Conservation (phyloP, 306 rosid genomes). For the Luffa aegyptiaca region DNA sequence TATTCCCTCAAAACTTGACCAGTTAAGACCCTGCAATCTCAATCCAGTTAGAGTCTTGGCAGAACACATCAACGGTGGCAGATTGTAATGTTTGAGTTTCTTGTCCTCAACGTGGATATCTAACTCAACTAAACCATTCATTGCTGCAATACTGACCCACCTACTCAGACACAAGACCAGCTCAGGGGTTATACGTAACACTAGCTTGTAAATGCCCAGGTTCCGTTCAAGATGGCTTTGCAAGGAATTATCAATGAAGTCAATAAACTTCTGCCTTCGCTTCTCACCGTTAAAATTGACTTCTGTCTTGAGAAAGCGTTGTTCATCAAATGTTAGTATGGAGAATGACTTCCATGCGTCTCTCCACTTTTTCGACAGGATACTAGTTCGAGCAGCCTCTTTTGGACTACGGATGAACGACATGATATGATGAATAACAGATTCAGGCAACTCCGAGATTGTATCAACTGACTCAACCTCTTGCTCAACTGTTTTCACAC, state of each 20-base stretch:
- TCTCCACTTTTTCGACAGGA: conserved; percentile 51
- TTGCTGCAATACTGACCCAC: not conserved
- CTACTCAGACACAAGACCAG: not conserved
- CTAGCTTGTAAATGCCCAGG: not conserved
- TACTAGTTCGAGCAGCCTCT: conserved; percentile 36
- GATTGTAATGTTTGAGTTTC: not conserved
- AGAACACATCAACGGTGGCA: not conserved
- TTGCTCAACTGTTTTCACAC: not conserved
- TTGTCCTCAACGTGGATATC: not conserved
- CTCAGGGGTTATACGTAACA: not conserved
- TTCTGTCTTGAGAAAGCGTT: not conserved
- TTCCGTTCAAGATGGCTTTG: not conserved
- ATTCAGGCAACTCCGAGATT: conserved; percentile 30
- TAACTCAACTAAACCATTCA: not conserved
- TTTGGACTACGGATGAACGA: conserved; percentile 25
- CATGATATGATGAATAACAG: conserved; percentile 36
- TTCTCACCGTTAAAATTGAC: too few relatives aligned
- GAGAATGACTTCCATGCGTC: conserved; percentile 34
- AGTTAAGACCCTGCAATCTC: not conserved
- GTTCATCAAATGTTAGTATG: conserved; percentile 26
- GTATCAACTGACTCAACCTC: not conserved
- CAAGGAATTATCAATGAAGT: not conserved
- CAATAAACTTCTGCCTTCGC: not conserved
- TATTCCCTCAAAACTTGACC: not conserved
- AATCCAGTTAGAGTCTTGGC: not conserved